Percentiles rank a stretch among this genome's conserved stretches.
phyloP scores from a whole-genome alignment of 768 basidiomycete species.

The Boletus pseudo-olivaceus region DNA sequence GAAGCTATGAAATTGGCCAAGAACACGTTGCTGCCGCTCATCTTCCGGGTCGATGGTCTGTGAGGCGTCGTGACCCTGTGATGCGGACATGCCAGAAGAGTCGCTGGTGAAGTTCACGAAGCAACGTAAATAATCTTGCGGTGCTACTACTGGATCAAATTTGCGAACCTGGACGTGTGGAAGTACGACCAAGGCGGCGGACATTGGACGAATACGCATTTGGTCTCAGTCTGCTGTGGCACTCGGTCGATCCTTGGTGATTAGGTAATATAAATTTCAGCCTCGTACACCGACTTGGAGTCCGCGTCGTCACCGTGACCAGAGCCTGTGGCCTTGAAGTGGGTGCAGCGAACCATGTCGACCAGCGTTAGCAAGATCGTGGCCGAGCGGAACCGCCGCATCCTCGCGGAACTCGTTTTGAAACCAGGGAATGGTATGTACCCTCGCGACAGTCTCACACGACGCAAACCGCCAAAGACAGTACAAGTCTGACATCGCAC shows the following conservation, averaged over 20 bases:
- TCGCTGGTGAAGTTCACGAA: neutral
- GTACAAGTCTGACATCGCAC: constrained; percentile 1
- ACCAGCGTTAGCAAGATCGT: constrained; percentile 50
- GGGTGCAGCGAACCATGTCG: constrained; percentile 24
- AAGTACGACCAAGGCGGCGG: neutral
- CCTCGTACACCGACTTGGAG: neutral
- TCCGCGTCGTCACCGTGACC: constrained; percentile 1
- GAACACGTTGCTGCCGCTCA: constrained; percentile 19
- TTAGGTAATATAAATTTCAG: constrained; percentile 14
- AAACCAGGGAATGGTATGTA: constrained; percentile 77
- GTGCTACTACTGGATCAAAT: neutral
- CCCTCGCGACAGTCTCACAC: neutral
- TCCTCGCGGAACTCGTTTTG: constrained; percentile 62
- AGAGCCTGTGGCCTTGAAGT: neutral
- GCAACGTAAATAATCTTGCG: constrained; percentile 15
- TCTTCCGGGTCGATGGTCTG: constrained; percentile 10
- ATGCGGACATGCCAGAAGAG: constrained; percentile 14
- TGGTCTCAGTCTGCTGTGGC: neutral
- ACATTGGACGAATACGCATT: neutral
- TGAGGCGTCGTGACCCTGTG: constrained; percentile 14
- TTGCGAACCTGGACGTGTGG: neutral
- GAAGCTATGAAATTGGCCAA: constrained; percentile 38
- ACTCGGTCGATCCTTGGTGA: constrained; percentile 12
- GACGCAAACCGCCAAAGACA: neutral
- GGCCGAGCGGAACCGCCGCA: constrained; percentile 61